Base-by-base conservation (phyloP, 2,329 filamentous ascomycete genomes). In the Cytospora piceicola region DNA sequence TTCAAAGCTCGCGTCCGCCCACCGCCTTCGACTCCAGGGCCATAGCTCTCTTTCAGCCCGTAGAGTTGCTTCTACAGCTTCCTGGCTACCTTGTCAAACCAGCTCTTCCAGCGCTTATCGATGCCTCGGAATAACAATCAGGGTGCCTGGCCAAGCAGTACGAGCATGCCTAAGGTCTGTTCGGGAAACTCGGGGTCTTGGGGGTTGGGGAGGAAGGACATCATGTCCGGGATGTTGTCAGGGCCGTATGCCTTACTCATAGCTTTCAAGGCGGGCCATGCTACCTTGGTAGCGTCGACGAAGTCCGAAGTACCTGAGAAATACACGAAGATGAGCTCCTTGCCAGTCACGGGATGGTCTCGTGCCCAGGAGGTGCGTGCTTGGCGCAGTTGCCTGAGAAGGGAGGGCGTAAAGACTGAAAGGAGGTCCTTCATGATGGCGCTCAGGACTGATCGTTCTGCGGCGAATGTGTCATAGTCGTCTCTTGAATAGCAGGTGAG, bases 91-190 rank as follows among this genome's bases (percentile, higher is more conserved):
- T 67, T 42, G 58, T 68, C 70, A 57, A 75, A 76, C 68, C 72
- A 74, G 30, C 71, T 68, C 6, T 67, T 72, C 68, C 71, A 75
- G 34, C 73, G 69, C 20, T 61, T 61, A 56, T 75, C 71, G 29
- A 75, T 64, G 39, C 72, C 72, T 15, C 61, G 20, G 39, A 72
- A 71, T 8, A 75, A 53, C 4, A 67, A 12, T 1, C 74, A 69
- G 3, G 73, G 69, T 14, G 57, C 70, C 58, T 75, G 71, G 65
- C 74, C 74, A 3, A 75, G 66, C 17, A 75, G 61, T 3, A 75
- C 66, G 51, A 70, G 69, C 27, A 76, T 65, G 11, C 73, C 74
- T 4, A 75, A 69, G 5, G 69, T 69, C 61, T 74, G 73, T 20
- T 53, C 36, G 2, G 70, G 73, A 54, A 74, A 76, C 11, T 59